These are phyloP conservation scores for Cryptococcus amylolentus DNA, from an alignment of 1,284 basidiomycete species.

Conservation along the genomic window DNA sequence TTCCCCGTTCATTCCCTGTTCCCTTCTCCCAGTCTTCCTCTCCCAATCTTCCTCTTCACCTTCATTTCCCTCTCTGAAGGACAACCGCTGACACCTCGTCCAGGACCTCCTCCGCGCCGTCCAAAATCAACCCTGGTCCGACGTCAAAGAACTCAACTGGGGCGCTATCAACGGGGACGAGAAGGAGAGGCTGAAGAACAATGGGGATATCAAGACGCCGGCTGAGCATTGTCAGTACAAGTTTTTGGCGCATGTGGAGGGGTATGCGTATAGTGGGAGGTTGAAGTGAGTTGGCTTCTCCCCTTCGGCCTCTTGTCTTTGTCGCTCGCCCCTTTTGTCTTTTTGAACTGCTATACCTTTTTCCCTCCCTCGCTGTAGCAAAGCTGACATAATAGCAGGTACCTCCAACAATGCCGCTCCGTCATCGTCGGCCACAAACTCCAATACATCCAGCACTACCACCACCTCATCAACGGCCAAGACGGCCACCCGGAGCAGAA, in stretches of 20 bases:
- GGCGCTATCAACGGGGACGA: constrained; percentile 26
- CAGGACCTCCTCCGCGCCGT: constrained; percentile 36
- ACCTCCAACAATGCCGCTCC: constrained; percentile 46
- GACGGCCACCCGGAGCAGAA: constrained; percentile 42
- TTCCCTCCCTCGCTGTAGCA: not conserved
- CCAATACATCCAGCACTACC: constrained; percentile 45
- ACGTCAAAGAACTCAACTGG: constrained; percentile 32
- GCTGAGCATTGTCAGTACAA: constrained; percentile 47
- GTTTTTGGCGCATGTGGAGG: constrained; percentile 47
- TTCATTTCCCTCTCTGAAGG: no score
- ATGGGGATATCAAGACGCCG: constrained; percentile 31
- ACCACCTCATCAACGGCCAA: constrained; percentile 41
- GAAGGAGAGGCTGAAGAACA: constrained; percentile 11
- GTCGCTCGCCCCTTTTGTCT: not conserved
- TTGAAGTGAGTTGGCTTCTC: constrained; percentile 31
- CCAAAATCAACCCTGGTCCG: constrained; percentile 29
- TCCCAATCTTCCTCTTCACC: not conserved
- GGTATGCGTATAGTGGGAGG: constrained; percentile 43
- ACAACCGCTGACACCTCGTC: not conserved
- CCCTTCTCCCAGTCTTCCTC: no score
- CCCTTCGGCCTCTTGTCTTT: not conserved
- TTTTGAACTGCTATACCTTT: no score
- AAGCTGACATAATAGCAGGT: constrained; percentile 15
- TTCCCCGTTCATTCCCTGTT: no score
- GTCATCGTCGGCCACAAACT: constrained; percentile 41